Evolutionary conservation across 495 filamentous ascomycete genomes (phyloP).

Genomic region (Aspergillus diversus): DNA sequence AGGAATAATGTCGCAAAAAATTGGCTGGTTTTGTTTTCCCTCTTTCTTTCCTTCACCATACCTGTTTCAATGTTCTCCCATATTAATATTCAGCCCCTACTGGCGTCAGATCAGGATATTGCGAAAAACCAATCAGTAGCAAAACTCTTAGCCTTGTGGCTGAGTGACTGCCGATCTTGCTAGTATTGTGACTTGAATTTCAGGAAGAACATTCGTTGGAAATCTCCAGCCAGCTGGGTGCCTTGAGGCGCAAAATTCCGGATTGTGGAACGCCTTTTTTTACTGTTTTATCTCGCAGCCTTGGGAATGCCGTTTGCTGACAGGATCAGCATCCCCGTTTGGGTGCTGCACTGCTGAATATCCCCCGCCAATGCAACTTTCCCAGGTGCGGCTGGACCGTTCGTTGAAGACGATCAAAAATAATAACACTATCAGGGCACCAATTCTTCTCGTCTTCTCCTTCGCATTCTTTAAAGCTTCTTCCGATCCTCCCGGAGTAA

Average conservation of each 20-base stretch:
- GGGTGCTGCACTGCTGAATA: background rate
- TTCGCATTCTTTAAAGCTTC: background rate
- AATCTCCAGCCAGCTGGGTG: background rate
- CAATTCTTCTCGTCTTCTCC: background rate
- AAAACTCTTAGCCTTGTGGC: background rate
- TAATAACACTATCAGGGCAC: background rate
- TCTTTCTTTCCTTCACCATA: background rate
- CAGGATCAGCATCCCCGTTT: background rate
- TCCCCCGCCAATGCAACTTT: background rate
- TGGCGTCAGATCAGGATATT: no score
- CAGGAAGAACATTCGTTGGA: background rate
- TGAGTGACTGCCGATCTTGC: background rate
- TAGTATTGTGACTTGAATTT: background rate
- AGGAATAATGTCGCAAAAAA: no score
- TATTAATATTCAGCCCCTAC: no score
- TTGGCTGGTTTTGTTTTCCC: background rate
- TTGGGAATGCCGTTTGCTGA: background rate
- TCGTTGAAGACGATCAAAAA: conserved; percentile 1
- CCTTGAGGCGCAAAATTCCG: background rate
- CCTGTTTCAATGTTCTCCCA: background rate
- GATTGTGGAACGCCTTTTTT: background rate
- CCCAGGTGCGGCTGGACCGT: background rate
- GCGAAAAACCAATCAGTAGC: no score
- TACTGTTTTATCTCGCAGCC: background rate
- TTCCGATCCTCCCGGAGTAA: background rate